Evolutionary conservation across 2,329 filamentous ascomycete species (phyloP).

Genomic region (Fusarium sp.): DNA sequence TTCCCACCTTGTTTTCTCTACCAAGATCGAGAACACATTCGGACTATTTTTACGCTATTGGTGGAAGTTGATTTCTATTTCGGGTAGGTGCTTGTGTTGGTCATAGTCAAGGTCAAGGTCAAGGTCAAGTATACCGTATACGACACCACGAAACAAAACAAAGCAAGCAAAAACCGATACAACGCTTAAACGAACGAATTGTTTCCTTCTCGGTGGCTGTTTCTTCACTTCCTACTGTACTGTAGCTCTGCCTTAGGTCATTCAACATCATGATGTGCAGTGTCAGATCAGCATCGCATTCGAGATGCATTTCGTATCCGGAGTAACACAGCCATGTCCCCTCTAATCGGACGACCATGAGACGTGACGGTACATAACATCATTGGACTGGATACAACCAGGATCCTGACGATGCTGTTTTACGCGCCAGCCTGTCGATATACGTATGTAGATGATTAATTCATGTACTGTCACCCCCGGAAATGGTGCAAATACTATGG

Average conservation of each 20-base stretch:
- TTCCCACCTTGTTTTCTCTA: not conserved
- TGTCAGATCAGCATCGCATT: constrained; percentile 12
- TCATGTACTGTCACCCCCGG: not conserved
- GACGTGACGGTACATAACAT: not conserved
- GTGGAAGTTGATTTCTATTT: constrained; percentile 23
- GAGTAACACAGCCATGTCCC: constrained; percentile 1
- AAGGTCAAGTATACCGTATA: not conserved
- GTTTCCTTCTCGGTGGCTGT: not conserved
- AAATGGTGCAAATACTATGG: not conserved
- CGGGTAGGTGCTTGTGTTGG: constrained; percentile 3
- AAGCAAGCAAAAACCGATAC: not conserved
- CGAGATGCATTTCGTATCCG: constrained; percentile 21
- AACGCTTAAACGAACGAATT: constrained; percentile 6
- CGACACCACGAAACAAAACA: constrained; percentile 19
- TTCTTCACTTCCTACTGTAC: not conserved
- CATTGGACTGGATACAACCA: not conserved
- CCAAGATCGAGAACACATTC: constrained; percentile 2
- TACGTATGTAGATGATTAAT: not conserved
- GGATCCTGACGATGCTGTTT: not conserved
- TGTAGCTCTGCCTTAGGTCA: not conserved
- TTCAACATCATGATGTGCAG: not conserved
- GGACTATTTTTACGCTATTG: constrained; percentile 15
- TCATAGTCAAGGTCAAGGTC: not conserved
- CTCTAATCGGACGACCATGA: not conserved
- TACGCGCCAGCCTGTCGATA: not conserved